Conservation (phyloP, 108 stramenopile species). For the Hondaea fermentalgiana region DNA sequence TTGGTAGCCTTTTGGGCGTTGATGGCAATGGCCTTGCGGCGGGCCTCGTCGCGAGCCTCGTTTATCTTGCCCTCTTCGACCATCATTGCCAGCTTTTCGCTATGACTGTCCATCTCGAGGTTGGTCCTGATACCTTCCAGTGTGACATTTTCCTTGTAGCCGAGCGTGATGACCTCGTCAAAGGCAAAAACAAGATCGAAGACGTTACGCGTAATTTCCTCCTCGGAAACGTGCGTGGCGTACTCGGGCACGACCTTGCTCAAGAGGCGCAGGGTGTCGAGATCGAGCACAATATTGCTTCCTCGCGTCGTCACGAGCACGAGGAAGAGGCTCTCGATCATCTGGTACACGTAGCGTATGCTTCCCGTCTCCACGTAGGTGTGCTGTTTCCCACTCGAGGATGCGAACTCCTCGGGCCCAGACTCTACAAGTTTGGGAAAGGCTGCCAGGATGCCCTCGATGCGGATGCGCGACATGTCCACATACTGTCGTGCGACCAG, state of each 20-base stretch:
- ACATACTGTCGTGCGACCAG: conserved; percentile 96
- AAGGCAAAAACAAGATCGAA: conserved; percentile 98
- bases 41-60: conserved; percentile 74
- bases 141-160: conserved; percentile 86
- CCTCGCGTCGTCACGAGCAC: conserved; percentile 94
- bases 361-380: conserved; percentile 89
- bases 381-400: conserved; percentile 62
- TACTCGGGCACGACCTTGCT: conserved; percentile 93
- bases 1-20: conserved; percentile 36
- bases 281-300: conserved; percentile 89
- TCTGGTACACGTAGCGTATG: conserved; percentile 85
- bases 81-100: conserved; percentile 86
- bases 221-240: conserved; percentile 65
- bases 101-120: conserved; percentile 95
- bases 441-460: conserved; percentile 95
- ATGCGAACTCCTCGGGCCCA: conserved; percentile 50
- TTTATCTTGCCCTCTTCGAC: conserved; percentile 81
- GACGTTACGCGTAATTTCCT: conserved; percentile 70
- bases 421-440: conserved; percentile 93
- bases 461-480: conserved; percentile 94
- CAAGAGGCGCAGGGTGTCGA: conserved; percentile 87
- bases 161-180: conserved; percentile 96
- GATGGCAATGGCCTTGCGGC: conserved; percentile 74
- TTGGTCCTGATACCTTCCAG: conserved; percentile 79
- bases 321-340: conserved; percentile 87